A percentile compares a stretch with the other conserved stretches of the same genome.
phyloP scores from a whole-genome alignment of 805 yeast species.

The Ogataea parapolymorpha region DNA sequence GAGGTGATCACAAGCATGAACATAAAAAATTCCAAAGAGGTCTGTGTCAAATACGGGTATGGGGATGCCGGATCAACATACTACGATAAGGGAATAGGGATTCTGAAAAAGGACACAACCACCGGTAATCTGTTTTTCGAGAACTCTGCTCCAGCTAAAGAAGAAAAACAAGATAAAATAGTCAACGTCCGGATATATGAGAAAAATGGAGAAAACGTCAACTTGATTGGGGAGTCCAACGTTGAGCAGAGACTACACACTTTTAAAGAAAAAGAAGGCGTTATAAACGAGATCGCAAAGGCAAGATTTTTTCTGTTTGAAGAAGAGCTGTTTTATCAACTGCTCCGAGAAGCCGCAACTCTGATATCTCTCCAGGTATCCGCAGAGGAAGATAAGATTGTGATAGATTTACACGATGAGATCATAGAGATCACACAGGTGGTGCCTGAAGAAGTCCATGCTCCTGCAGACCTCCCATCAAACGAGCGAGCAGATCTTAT shows the following conservation, averaged over 20 bases:
- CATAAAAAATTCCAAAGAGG: conserved; percentile 48
- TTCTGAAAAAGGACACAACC: conserved; percentile 48
- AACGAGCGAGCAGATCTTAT: conserved; percentile 50
- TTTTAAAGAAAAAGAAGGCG: conserved; percentile 10
- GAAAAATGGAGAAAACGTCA: conserved; percentile 36
- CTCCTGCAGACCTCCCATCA: conserved; percentile 24
- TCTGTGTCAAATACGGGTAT: conserved; percentile 87
- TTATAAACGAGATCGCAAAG: conserved; percentile 49
- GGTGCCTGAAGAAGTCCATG: conserved; percentile 35
- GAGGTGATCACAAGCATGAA: conserved; percentile 70
- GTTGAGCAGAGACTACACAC: conserved; percentile 25
- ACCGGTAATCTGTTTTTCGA: conserved; percentile 44
- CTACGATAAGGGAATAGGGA: conserved; percentile 71
- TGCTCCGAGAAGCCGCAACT: conserved; percentile 70
- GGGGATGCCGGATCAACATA: conserved; percentile 86
- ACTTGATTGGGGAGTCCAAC: conserved; percentile 56
- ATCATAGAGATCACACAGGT: conserved; percentile 69
- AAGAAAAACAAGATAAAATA: conserved; percentile 41
- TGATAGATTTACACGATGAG: conserved; percentile 62
- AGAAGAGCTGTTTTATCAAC: conserved; percentile 78
- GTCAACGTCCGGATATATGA: conserved; percentile 53
- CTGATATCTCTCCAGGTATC: conserved; percentile 68
- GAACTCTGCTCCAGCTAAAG: conserved; percentile 31
- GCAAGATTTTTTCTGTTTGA: conserved; percentile 81
- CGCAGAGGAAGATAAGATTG: conserved; percentile 60